Conservation (phyloP, 305 asterid genomes). For the Salvia sclarea region DNA sequence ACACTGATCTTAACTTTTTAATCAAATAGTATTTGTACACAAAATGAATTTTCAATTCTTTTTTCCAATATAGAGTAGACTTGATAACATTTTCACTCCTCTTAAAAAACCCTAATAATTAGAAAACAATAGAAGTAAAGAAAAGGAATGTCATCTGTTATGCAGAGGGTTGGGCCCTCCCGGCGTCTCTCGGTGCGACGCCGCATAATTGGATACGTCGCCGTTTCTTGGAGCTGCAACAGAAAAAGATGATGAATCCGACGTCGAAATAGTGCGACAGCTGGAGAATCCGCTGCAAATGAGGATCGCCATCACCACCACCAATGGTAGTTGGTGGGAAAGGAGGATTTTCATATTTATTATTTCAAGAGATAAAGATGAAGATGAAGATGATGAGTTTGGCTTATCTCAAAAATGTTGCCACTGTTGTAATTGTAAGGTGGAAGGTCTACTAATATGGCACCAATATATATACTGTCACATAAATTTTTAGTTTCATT, state of each 20-base stretch:
- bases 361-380: conserved; percentile 14
- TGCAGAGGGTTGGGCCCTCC: background rate
- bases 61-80: no score
- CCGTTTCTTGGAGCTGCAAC: background rate
- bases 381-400: background rate
- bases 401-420: conserved; percentile 17
- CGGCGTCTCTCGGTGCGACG: background rate
- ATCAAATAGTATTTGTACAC: no score
- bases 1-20: no score
- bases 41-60: no score
- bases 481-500: no score
- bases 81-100: no score
- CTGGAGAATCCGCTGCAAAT: conserved; percentile 27
- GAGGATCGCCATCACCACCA: conserved; percentile 36
- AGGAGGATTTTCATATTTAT: conserved; percentile 36
- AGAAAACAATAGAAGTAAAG: no score
- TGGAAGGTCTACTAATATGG: conserved; percentile 24
- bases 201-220: background rate
- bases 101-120: no score
- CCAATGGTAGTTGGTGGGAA: conserved; percentile 15
- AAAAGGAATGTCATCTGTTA: background rate
- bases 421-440: conserved; percentile 5
- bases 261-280: conserved; percentile 29
- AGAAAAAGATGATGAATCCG: background rate
- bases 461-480: no score